Conservation (phyloP, 345 rosid genomes). For the Linum trigynum region DNA sequence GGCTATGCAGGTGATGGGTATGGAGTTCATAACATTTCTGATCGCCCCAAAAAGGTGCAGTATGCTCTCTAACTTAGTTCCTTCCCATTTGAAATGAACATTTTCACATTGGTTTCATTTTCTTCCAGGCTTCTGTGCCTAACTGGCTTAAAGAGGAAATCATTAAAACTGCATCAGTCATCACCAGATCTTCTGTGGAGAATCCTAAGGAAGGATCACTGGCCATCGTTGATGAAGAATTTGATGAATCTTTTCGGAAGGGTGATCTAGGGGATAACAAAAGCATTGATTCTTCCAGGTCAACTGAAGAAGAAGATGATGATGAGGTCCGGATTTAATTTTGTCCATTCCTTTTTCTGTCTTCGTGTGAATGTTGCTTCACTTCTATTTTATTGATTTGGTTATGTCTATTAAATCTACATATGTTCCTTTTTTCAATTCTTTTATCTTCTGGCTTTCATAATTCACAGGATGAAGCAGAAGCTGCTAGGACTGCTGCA, state of each 20-base stretch:
- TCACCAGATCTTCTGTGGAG: slow-evolving; percentile 53
- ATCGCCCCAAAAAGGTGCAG: slow-evolving; percentile 78
- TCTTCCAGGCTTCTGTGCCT: slow-evolving; percentile 77
- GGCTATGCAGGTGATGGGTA: slow-evolving; percentile 67
- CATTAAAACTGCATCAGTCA: slow-evolving; percentile 65
- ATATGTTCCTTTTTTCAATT: neutral
- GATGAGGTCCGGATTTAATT: slow-evolving; percentile 44
- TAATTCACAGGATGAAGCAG: slow-evolving; percentile 63
- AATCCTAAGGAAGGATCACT: slow-evolving; percentile 45
- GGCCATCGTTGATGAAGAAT: slow-evolving; percentile 49
- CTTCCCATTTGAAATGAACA: neutral
- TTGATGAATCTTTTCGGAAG: slow-evolving; percentile 39
- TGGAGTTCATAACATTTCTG: slow-evolving; percentile 50
- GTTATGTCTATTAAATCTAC: neutral
- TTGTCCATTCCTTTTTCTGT: slow-evolving; percentile 6
- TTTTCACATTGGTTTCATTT: slow-evolving; percentile 4
- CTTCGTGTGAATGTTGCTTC: slow-evolving; percentile 13
- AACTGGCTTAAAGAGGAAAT: slow-evolving; percentile 97
- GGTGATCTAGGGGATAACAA: slow-evolving; percentile 49
- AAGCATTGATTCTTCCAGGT: slow-evolving; percentile 65
- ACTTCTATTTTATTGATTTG: neutral
- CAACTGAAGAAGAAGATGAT: slow-evolving; percentile 76
- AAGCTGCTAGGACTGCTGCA: slow-evolving; percentile 59
- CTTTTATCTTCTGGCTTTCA: neutral
- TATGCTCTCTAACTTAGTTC: slow-evolving; percentile 10